phyloP scores from a whole-genome alignment of 2,329 filamentous ascomycete genomes.

The Cadophora sp. region DNA sequence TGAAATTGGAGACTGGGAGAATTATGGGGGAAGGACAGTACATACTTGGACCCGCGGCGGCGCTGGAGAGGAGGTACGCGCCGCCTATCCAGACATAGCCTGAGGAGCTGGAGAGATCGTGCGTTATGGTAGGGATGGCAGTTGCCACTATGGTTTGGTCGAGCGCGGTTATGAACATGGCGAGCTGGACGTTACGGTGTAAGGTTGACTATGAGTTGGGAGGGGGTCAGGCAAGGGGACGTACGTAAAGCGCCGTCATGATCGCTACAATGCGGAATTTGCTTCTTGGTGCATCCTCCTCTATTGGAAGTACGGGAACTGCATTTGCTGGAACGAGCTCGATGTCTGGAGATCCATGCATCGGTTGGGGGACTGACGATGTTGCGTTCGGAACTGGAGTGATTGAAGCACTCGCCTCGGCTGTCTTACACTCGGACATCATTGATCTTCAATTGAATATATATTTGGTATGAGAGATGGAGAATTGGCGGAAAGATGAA shows the following conservation, averaged over 20 bases:
- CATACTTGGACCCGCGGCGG: constrained; percentile 61
- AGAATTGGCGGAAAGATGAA: background rate
- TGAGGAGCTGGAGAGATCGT: constrained; percentile 48
- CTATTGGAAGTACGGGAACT: background rate
- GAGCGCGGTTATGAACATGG: constrained; percentile 40
- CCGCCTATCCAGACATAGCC: constrained; percentile 61
- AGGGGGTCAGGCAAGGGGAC: background rate
- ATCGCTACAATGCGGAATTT: constrained; percentile 7
- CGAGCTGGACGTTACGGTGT: background rate
- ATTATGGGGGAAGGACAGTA: too few relatives aligned
- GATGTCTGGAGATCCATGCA: background rate
- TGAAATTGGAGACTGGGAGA: too few relatives aligned
- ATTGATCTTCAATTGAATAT: background rate
- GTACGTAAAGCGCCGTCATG: constrained; percentile 5
- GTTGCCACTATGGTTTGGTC: constrained; percentile 48
- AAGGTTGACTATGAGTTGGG: background rate
- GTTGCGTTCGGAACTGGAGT: background rate
- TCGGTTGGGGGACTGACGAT: background rate
- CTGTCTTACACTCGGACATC: background rate
- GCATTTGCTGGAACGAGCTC: background rate
- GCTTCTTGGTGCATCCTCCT: background rate
- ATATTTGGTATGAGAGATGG: background rate
- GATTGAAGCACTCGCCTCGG: background rate
- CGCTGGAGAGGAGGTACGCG: constrained; percentile 51
- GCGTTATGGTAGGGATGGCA: constrained; percentile 47